Percentiles rank a stretch among this genome's conserved stretches.
phyloP scores from a whole-genome alignment of 2,329 filamentous ascomycete species.

The Plectosphaerella plurivora region DNA sequence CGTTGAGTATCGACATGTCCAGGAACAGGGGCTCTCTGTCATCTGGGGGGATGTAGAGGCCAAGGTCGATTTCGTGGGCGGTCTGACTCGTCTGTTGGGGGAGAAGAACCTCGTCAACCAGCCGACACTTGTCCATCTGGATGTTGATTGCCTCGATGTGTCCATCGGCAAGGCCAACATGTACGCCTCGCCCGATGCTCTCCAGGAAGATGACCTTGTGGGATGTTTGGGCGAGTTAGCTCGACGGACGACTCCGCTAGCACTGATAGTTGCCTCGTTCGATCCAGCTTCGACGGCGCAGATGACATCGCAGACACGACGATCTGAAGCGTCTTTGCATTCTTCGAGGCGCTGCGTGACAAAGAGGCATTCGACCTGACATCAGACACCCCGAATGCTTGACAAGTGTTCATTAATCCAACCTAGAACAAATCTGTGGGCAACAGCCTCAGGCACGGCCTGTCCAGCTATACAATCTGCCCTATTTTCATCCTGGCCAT shows the following conservation, averaged over 20 bases:
- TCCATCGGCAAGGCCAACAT: slow-evolving; percentile 28
- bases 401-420: too few species aligned
- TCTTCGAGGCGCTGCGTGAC: too few species aligned
- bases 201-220: slow-evolving; percentile 19
- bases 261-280: slow-evolving; percentile 16
- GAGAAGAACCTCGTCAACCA: slow-evolving; percentile 5
- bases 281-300: slow-evolving; percentile 15
- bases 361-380: too few species aligned
- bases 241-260: slow-evolving; percentile 10
- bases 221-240: slow-evolving; percentile 14
- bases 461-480: too few species aligned
- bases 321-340: background rate
- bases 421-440: too few species aligned
- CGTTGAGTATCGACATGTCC: slow-evolving; percentile 22
- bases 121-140: slow-evolving; percentile 25
- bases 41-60: slow-evolving; percentile 19
- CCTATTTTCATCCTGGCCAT: too few species aligned
- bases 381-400: too few species aligned
- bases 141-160: slow-evolving; percentile 27
- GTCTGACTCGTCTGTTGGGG: slow-evolving; percentile 6
- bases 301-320: slow-evolving; percentile 8
- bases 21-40: slow-evolving; percentile 20
- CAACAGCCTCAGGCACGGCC: too few species aligned
- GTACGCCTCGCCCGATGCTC: slow-evolving; percentile 25
- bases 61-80: slow-evolving; percentile 7